phyloP scores from a whole-genome alignment of 371 early-diverging fungal species.

The Rhizoclosmatium hyalinum region DNA sequence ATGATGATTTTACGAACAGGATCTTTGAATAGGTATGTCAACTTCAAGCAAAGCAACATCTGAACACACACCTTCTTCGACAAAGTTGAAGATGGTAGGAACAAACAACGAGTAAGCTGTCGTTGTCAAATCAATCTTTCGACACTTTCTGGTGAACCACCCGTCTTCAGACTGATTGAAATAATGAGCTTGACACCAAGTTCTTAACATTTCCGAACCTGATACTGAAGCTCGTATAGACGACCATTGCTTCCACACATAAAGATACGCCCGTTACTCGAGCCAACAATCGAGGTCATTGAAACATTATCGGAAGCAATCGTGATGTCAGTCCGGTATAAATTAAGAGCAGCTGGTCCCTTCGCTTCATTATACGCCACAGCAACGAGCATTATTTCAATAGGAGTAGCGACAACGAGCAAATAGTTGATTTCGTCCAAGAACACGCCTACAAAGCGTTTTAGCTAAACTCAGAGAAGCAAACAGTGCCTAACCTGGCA shows the following conservation, averaged over 20 bases:
- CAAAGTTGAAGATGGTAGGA: conserved; percentile 63
- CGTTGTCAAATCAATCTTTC: conserved; percentile 71
- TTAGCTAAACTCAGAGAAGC: conserved; percentile 6
- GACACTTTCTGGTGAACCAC: conserved; percentile 81
- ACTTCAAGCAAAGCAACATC: background rate
- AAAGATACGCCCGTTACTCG: conserved; percentile 82
- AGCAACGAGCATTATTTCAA: conserved; percentile 82
- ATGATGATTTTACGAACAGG: conserved; percentile 57
- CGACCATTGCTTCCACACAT: conserved; percentile 82
- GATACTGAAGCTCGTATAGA: conserved; percentile 84
- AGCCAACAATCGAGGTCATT: conserved; percentile 79
- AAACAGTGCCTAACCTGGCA: conserved; percentile 52
- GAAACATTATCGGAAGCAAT: conserved; percentile 78
- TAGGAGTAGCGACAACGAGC: conserved; percentile 82
- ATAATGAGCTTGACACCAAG: background rate
- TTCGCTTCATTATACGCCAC: conserved; percentile 51
- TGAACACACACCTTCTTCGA: conserved; percentile 26
- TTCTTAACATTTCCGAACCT: conserved; percentile 47
- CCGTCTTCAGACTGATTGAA: conserved; percentile 71
- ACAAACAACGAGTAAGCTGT: conserved; percentile 56
- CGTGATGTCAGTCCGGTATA: conserved; percentile 72
- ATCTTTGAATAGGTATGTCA: conserved; percentile 17
- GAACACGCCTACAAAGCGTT: conserved; percentile 67
- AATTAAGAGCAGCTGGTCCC: conserved; percentile 37
- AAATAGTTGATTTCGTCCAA: conserved; percentile 79